Evolutionary conservation across 805 yeast genomes (phyloP).

Genomic region (Danielia oregonensis): DNA sequence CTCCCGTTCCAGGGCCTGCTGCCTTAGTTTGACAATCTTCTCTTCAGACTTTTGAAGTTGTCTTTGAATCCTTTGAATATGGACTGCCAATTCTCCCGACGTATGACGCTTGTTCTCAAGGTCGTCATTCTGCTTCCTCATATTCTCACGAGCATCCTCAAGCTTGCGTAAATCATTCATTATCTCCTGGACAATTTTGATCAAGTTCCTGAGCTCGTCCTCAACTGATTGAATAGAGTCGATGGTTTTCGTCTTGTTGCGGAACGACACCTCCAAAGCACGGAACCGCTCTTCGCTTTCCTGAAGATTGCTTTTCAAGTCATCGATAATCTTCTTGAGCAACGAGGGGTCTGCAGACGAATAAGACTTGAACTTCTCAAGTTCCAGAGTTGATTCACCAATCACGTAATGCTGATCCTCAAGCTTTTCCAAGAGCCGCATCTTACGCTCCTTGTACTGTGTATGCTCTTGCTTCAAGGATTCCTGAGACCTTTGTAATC

Average conservation of each 20-base stretch:
- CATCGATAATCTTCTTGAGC: conserved; percentile 49
- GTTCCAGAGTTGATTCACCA: conserved; percentile 53
- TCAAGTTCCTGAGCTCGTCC: conserved; percentile 37
- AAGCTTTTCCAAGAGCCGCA: conserved; percentile 50
- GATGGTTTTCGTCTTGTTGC: conserved; percentile 50
- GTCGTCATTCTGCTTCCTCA: conserved; percentile 27
- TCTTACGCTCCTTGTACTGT: conserved; percentile 60
- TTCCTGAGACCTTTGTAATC: conserved; percentile 61
- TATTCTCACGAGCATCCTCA: conserved; percentile 35
- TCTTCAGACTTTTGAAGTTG: conserved; percentile 49
- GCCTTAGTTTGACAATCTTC: conserved; percentile 40
- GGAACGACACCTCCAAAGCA: conserved; percentile 39
- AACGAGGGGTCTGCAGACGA: conserved; percentile 58
- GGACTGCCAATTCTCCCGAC: conserved; percentile 39
- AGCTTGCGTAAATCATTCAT: conserved; percentile 43
- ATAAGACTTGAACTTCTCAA: conserved; percentile 58
- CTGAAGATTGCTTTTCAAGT: conserved; percentile 44
- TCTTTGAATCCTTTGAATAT: conserved; percentile 43
- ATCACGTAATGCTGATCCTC: conserved; percentile 59
- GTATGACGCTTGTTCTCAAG: conserved; percentile 35
- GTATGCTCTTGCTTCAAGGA: conserved; percentile 56
- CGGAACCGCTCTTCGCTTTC: conserved; percentile 25
- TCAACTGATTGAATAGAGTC: conserved; percentile 52
- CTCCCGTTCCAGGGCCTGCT: conserved; percentile 45
- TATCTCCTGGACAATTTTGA: conserved; percentile 51